phyloP scores from a whole-genome alignment of 768 basidiomycete genomes.

The Trametes cingulata region DNA sequence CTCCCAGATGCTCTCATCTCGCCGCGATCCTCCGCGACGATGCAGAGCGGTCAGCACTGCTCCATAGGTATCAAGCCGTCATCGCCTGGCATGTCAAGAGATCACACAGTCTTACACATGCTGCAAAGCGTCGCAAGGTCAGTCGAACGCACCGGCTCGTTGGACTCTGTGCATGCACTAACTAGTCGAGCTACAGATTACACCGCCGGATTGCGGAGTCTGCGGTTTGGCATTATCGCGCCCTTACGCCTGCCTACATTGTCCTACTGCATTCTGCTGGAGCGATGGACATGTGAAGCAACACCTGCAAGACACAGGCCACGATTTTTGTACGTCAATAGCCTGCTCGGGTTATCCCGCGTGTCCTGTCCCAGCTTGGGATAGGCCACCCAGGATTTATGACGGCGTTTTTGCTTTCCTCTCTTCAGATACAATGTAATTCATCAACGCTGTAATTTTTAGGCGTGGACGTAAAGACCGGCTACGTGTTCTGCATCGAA shows the following conservation, averaged over 20 bases:
- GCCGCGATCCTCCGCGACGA: conserved; percentile 38
- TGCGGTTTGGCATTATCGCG: conserved; percentile 58
- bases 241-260: conserved; percentile 75
- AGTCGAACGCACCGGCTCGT: conserved; percentile 12
- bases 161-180: not conserved
- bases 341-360: not conserved
- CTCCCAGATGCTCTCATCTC: conserved; percentile 43
- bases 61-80: conserved; percentile 54
- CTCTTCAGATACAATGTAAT: too few relatives aligned
- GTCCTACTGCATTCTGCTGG: conserved; percentile 74
- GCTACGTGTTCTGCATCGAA: conserved; percentile 69
- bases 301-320: conserved; percentile 59
- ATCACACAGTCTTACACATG: conserved; percentile 45
- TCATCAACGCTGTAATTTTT: not conserved
- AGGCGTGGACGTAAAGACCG: conserved; percentile 77
- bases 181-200: conserved; percentile 38
- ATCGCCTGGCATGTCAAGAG: conserved; percentile 56
- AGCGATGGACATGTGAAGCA: conserved; percentile 50
- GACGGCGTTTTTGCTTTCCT: not conserved
- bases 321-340: conserved; percentile 62
- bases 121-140: conserved; percentile 69
- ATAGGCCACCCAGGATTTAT: not conserved
- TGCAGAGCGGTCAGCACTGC: conserved; percentile 28
- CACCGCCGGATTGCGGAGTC: conserved; percentile 62
- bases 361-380: not conserved